These are phyloP conservation scores for Oryza nivara DNA, from an alignment of 176 grass and related monocot genomes.

Conservation along the genomic window DNA sequence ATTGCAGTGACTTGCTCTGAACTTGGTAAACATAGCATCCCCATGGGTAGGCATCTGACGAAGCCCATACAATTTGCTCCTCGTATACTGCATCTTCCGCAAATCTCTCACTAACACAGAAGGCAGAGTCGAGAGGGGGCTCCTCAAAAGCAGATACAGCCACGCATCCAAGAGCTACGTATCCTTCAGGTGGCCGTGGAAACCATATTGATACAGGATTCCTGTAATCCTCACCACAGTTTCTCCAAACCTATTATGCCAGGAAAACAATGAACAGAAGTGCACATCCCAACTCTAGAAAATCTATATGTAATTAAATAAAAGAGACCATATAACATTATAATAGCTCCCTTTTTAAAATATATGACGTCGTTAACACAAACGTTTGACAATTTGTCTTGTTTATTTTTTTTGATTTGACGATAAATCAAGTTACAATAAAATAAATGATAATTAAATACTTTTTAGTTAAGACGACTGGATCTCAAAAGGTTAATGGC, in stretches of 20 bases:
- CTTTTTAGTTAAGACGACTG: too few relatives aligned
- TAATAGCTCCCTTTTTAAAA: background rate
- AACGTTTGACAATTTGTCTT: too few relatives aligned
- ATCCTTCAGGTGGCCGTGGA: constrained; percentile 82
- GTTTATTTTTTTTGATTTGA: too few relatives aligned
- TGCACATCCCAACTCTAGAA: background rate
- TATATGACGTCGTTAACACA: too few relatives aligned
- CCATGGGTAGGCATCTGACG: constrained; percentile 89
- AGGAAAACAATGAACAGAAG: background rate
- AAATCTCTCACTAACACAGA: constrained; percentile 63
- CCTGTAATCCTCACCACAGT: constrained; percentile 78
- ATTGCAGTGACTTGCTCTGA: constrained; percentile 70
- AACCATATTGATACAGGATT: constrained; percentile 79
- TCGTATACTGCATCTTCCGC: constrained; percentile 72
- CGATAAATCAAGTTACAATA: too few relatives aligned
- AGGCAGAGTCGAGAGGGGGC: constrained; percentile 59
- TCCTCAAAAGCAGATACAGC: constrained; percentile 70
- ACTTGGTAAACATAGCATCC: constrained; percentile 92
- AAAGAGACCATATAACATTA: background rate
- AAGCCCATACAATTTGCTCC: constrained; percentile 79
- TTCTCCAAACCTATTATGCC: constrained; percentile 82
- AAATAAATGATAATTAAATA: too few relatives aligned
- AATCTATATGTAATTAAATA: background rate
- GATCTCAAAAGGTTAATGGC: too few relatives aligned
- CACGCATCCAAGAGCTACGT: constrained; percentile 76